phyloP scores from a whole-genome alignment of 202 grass and related monocot species.

The Digitaria exilis region DNA sequence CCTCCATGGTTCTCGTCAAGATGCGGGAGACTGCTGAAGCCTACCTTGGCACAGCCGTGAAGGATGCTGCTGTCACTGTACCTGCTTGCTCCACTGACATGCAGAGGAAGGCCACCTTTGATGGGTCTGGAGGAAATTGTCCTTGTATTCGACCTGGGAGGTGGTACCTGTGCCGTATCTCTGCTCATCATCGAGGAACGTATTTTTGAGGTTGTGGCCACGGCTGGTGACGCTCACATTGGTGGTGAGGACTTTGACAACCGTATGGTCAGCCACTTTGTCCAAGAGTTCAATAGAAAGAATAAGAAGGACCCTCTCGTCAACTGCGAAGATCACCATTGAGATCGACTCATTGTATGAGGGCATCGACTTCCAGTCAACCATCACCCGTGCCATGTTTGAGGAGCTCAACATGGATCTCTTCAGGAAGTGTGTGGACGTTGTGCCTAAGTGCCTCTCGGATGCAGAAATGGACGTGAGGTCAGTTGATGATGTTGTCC shows the following conservation, averaged over 20 bases:
- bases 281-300: constrained; percentile 65
- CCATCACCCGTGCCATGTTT: constrained; percentile 47
- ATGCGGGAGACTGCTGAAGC: constrained; percentile 72
- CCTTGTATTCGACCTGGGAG: constrained; percentile 60
- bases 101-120: constrained; percentile 65
- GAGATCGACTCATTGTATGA: constrained; percentile 62
- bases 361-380: constrained; percentile 48
- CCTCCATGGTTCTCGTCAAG: constrained; percentile 72
- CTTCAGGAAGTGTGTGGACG: constrained; percentile 58
- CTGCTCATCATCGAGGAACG: constrained; percentile 63
- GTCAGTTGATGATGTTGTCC: constrained; percentile 44
- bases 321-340: constrained; percentile 63
- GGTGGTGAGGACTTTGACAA: constrained; percentile 71
- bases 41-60: constrained; percentile 53
- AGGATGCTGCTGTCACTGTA: constrained; percentile 58
- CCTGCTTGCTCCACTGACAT: constrained; percentile 65
- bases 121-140: constrained; percentile 67
- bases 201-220: constrained; percentile 71
- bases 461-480: constrained; percentile 55
- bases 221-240: constrained; percentile 63
- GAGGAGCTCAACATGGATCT: constrained; percentile 61
- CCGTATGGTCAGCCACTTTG: constrained; percentile 64
- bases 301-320: constrained; percentile 63
- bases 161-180: constrained; percentile 53
- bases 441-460: constrained; percentile 51